These are phyloP conservation scores for Meyerozyma carpophila DNA, from an alignment of 1,139 yeast species.

Conservation along the genomic window DNA sequence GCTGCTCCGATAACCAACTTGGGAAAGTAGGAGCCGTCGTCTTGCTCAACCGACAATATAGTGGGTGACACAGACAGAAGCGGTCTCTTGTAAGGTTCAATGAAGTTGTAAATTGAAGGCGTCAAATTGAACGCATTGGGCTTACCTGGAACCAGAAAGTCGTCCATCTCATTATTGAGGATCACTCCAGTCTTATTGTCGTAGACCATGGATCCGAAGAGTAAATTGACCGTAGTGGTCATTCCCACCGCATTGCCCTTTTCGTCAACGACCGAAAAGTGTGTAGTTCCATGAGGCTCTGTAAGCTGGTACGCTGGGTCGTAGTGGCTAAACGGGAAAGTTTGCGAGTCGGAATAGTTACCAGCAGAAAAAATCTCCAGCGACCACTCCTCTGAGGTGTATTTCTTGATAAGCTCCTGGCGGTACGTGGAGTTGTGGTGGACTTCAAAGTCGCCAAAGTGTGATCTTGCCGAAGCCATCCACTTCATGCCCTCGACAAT, in stretches of 20 bases:
- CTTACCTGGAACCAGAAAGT: constrained; percentile 70
- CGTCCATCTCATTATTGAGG: constrained; percentile 92
- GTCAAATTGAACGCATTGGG: constrained; percentile 74
- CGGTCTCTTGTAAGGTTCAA: constrained; percentile 75
- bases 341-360: constrained; percentile 43
- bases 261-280: constrained; percentile 70
- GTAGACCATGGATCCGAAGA: constrained; percentile 77
- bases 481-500: constrained; percentile 87
- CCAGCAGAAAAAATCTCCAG: constrained; percentile 40
- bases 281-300: constrained; percentile 86
- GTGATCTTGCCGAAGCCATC: constrained; percentile 80
- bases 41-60: constrained; percentile 46
- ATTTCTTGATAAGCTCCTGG: constrained; percentile 24
- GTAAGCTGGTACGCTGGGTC: constrained; percentile 70
- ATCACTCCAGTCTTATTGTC: constrained; percentile 80
- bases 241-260: constrained; percentile 72
- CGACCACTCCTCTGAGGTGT: constrained; percentile 49
- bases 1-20: constrained; percentile 85
- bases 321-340: constrained; percentile 68
- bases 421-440: constrained; percentile 13
- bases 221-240: constrained; percentile 86
- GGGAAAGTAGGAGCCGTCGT: constrained; percentile 31
- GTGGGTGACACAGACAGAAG: constrained; percentile 81
- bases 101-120: constrained; percentile 76
- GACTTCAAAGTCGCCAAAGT: constrained; percentile 59